A percentile compares a stretch with the other conserved stretches of the same genome.
These are phyloP conservation scores for Diaporthe sp. DNA, from an alignment of 2,329 filamentous ascomycete species.

Conservation along the genomic window DNA sequence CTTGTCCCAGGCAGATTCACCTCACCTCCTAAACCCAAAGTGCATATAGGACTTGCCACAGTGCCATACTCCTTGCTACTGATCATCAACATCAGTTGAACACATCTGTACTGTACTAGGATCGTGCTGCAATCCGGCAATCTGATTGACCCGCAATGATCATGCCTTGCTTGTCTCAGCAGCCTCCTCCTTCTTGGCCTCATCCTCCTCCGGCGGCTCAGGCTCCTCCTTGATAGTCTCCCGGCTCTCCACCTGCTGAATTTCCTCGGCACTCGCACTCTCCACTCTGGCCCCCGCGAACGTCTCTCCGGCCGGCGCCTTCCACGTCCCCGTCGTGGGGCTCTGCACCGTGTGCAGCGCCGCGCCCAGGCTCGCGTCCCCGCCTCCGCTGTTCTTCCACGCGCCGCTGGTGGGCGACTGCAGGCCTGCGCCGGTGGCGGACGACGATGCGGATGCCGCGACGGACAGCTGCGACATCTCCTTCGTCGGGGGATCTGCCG, in stretches of 20 bases:
- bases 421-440: slow-evolving; percentile 48
- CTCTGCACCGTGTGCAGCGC: slow-evolving; percentile 55
- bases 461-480: slow-evolving; percentile 38
- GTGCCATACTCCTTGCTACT: slow-evolving; percentile 24
- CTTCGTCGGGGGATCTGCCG: slow-evolving; percentile 32
- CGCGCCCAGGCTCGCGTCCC: slow-evolving; percentile 39
- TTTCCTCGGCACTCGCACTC: slow-evolving; percentile 52
- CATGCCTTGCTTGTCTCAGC: slow-evolving; percentile 44
- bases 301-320: slow-evolving; percentile 48
- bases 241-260: slow-evolving; percentile 54
- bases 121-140: neutral
- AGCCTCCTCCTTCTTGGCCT: slow-evolving; percentile 44
- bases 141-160: slow-evolving; percentile 6
- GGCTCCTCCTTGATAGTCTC: slow-evolving; percentile 56
- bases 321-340: slow-evolving; percentile 54
- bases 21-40: neutral
- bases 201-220: slow-evolving; percentile 47
- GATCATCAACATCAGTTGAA: neutral
- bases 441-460: neutral
- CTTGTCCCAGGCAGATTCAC: neutral
- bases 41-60: neutral
- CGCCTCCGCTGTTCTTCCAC: slow-evolving; percentile 51
- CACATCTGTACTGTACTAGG: neutral
- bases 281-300: slow-evolving; percentile 50
- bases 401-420: slow-evolving; percentile 60